phyloP scores from a whole-genome alignment of 73 alveolate genomes.

The Paramecium tetraurelia region DNA sequence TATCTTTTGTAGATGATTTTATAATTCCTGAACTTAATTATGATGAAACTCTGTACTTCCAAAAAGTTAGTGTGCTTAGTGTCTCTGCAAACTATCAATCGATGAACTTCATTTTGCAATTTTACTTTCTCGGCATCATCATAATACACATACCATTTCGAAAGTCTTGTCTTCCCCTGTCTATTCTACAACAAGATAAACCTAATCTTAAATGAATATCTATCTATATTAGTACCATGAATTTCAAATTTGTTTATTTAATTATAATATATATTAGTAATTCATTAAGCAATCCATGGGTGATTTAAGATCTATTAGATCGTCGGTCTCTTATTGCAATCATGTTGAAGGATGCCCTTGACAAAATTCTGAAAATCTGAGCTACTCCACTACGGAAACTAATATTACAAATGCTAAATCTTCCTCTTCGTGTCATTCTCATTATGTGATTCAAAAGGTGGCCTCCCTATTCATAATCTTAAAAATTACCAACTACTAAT shows the following conservation, averaged over 20 bases:
- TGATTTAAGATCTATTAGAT: not conserved
- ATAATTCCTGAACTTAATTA: constrained; percentile 77
- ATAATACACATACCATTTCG: constrained; percentile 94
- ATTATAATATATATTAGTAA: not conserved
- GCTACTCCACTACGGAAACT: not conserved
- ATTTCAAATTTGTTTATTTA: not conserved
- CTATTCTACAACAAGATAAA: constrained; percentile 95
- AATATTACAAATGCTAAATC: not conserved
- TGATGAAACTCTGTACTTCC: constrained; percentile 64
- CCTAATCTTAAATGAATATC: constrained; percentile 65
- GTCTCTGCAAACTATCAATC: constrained; percentile 90
- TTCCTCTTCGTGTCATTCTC: not conserved
- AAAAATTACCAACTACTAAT: constrained; percentile 52
- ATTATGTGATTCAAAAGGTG: constrained; percentile 14
- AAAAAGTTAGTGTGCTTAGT: constrained; percentile 93
- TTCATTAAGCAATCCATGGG: not conserved
- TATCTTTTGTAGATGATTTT: constrained; percentile 93
- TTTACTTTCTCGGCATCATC: constrained; percentile 78
- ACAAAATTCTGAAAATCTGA: not conserved
- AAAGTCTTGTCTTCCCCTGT: constrained; percentile 95
- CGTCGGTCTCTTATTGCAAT: constrained; percentile 5
- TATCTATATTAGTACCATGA: not conserved
- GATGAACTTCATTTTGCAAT: constrained; percentile 81
- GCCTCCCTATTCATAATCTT: not conserved
- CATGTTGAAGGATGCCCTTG: constrained; percentile 3